phyloP scores from a whole-genome alignment of 1,284 basidiomycete genomes.

The Cutaneotrichosporon mucoides region DNA sequence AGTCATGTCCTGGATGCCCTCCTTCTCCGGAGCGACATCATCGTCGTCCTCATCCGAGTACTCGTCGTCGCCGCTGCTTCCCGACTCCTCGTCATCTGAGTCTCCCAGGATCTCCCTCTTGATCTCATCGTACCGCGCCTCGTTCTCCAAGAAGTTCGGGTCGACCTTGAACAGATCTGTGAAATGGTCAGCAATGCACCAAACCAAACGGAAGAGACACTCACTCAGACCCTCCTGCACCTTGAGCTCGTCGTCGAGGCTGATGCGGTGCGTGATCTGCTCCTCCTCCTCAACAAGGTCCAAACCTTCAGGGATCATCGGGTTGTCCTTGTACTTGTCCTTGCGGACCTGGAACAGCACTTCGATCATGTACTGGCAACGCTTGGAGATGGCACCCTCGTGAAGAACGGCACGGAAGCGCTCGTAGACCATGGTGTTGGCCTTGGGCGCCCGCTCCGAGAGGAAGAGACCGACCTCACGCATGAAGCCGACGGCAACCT shows the following conservation, averaged over 20 bases:
- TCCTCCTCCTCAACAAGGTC: conserved; percentile 98
- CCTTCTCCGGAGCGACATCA: conserved; percentile 64
- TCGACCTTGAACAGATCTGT: conserved; percentile 94
- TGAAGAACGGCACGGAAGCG: conserved; percentile 95
- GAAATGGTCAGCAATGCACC: background rate
- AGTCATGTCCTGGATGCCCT: conserved; percentile 90
- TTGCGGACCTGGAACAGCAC: conserved; percentile 96
- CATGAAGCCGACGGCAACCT: conserved; percentile 96
- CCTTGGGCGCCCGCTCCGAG: conserved; percentile 87
- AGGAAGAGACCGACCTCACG: conserved; percentile 96
- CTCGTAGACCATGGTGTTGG: conserved; percentile 88
- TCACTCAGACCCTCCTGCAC: conserved; percentile 89
- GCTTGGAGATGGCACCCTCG: conserved; percentile 89
- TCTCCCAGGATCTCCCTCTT: conserved; percentile 87
- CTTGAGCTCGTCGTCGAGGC: conserved; percentile 86
- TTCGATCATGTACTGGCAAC: conserved; percentile 99
- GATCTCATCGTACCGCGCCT: conserved; percentile 88
- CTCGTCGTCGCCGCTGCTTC: conserved; percentile 69
- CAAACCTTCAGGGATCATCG: conserved; percentile 83
- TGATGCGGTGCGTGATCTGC: conserved; percentile 90
- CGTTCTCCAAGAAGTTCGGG: conserved; percentile 80
- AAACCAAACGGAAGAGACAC: conserved; percentile 39
- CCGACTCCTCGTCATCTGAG: conserved; percentile 54
- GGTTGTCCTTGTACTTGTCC: conserved; percentile 99
- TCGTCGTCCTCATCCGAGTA: conserved; percentile 61